Evolutionary conservation across 2,329 filamentous ascomycete genomes (phyloP).

Genomic region (Macrophomina tecta): DNA sequence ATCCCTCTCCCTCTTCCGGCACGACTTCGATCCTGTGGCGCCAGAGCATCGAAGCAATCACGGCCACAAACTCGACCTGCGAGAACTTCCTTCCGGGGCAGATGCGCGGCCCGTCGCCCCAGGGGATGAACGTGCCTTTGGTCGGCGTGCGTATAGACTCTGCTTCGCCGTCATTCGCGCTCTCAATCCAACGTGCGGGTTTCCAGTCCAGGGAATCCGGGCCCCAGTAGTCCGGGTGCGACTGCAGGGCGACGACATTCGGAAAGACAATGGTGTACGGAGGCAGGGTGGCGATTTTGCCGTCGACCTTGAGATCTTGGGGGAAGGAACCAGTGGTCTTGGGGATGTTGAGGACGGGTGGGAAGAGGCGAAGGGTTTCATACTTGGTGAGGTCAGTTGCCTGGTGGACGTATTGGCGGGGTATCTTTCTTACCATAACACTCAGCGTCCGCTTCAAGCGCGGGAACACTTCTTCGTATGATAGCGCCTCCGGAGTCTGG

Average conservation of each 20-base stretch:
- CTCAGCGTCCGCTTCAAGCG: slow-evolving; percentile 52
- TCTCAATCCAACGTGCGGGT: background rate
- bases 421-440: slow-evolving; percentile 50
- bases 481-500: slow-evolving; percentile 24
- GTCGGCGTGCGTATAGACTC: background rate
- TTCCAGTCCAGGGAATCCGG: slow-evolving; percentile 12
- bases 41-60: slow-evolving; percentile 35
- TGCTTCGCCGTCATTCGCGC: background rate
- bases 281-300: slow-evolving; percentile 2
- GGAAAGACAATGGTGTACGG: slow-evolving; percentile 1
- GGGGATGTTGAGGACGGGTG: slow-evolving; percentile 32
- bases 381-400: slow-evolving; percentile 22
- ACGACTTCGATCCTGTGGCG: slow-evolving; percentile 32
- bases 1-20: slow-evolving; percentile 28
- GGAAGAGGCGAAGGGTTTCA: slow-evolving; percentile 39
- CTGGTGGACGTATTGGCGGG: background rate
- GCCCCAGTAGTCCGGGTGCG: slow-evolving; percentile 16
- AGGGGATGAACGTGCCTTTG: slow-evolving; percentile 36
- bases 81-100: slow-evolving; percentile 45
- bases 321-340: slow-evolving; percentile 10
- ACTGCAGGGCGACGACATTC: slow-evolving; percentile 20
- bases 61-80: slow-evolving; percentile 47
- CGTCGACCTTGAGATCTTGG: background rate
- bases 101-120: slow-evolving; percentile 38
- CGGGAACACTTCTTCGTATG: slow-evolving; percentile 47